A percentile compares a stretch with the other conserved stretches of the same genome.
Evolutionary conservation across 163 green algal species (phyloP).

Genomic region (Coccomyxa subellipsoidea): DNA sequence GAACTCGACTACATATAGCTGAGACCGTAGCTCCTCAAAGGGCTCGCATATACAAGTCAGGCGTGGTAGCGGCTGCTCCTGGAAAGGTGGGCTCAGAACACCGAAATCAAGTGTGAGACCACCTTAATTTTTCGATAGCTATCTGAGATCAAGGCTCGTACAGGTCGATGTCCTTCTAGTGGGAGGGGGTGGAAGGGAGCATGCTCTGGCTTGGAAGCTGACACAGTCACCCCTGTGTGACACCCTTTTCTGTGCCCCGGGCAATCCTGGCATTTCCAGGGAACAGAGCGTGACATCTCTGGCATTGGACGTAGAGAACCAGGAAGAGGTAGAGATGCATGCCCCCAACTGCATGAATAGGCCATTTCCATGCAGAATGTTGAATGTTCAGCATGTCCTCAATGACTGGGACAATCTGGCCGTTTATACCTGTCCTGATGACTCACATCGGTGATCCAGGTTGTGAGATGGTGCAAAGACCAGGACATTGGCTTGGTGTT

Average conservation of each 20-base stretch:
- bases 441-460: constrained; percentile 12
- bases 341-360: not conserved
- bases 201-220: constrained; percentile 92
- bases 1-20: not conserved
- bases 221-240: constrained; percentile 61
- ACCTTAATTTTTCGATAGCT: not conserved
- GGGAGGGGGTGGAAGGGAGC: constrained; percentile 88
- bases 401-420: too few species aligned
- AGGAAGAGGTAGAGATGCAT: constrained; percentile 34
- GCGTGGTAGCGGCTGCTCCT: not conserved
- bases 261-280: constrained; percentile 85
- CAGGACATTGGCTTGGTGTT: constrained; percentile 83
- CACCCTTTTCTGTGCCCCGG: constrained; percentile 80
- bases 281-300: constrained; percentile 57
- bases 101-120: not conserved
- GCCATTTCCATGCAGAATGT: not conserved
- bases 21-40: not conserved
- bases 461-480: constrained; percentile 85
- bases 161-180: constrained; percentile 88
- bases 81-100: not conserved
- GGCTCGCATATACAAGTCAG: not conserved
- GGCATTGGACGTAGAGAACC: constrained; percentile 43
- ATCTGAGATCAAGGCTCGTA: not conserved
- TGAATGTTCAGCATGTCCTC: not conserved
- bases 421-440: not conserved